These are phyloP conservation scores for Ascomycota sp. DNA, from an alignment of 2,329 filamentous ascomycete genomes.

Conservation along the genomic window DNA sequence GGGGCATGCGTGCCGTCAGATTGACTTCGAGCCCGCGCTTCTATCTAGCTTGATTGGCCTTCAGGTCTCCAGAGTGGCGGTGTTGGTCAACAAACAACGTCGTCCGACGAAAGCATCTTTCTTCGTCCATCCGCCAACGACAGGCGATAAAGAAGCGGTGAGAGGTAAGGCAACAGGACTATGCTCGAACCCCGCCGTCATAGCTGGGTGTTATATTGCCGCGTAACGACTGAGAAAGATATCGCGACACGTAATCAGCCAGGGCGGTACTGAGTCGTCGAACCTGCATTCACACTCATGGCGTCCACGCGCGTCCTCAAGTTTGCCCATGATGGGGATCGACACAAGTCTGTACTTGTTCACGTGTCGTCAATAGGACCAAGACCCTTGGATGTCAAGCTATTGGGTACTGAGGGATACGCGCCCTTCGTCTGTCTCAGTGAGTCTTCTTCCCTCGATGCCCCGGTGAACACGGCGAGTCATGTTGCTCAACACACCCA, in stretches of 20 bases:
- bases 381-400: conserved; percentile 37
- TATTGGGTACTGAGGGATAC: conserved; percentile 46
- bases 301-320: conserved; percentile 23
- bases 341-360: conserved; percentile 33
- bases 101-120: no score
- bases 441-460: conserved; percentile 17
- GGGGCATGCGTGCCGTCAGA: no score
- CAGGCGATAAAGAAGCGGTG: no score
- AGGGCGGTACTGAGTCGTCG: neutral
- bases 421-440: conserved; percentile 33
- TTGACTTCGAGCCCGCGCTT: no score
- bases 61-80: no score
- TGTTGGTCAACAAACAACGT: no score
- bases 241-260: neutral
- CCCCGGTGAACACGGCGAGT: neutral
- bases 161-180: no score
- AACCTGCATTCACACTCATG: conserved; percentile 4
- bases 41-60: no score
- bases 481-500: conserved; percentile 6
- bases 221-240: no score
- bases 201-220: no score
- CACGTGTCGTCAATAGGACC: conserved; percentile 29
- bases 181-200: no score
- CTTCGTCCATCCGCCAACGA: no score
- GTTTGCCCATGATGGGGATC: conserved; percentile 31